A percentile compares a stretch with the other conserved stretches of the same genome.
These are phyloP conservation scores for Dendrocalamus sinicus DNA, from an alignment of 176 grass and related monocot genomes.

Conservation along the genomic window DNA sequence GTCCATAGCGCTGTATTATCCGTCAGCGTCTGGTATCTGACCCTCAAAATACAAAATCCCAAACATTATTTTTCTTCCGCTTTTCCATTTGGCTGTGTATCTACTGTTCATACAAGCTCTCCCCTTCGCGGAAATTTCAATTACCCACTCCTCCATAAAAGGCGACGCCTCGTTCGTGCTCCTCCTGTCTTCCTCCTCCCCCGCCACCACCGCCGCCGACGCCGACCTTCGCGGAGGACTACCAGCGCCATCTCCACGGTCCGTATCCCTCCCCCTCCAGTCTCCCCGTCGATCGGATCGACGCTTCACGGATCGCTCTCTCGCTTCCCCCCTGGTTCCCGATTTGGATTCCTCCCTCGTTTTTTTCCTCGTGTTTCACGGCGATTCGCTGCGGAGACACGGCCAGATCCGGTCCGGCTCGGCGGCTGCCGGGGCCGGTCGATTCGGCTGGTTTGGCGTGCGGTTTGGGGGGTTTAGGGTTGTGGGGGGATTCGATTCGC, in stretches of 20 bases:
- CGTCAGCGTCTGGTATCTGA: neutral
- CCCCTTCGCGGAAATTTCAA: slow-evolving; percentile 39
- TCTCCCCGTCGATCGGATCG: slow-evolving; percentile 14
- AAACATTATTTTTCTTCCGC: neutral
- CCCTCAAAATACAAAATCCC: neutral
- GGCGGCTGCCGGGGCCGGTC: neutral
- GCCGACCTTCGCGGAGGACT: neutral
- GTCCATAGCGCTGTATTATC: neutral
- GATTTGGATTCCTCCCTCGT: slow-evolving; percentile 13
- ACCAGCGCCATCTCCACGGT: slow-evolving; percentile 35
- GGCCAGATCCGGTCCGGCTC: neutral
- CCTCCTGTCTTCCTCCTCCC: slow-evolving; percentile 1
- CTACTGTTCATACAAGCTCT: neutral
- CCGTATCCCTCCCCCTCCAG: neutral
- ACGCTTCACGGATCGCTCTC: slow-evolving; percentile 5
- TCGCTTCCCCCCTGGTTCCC: neutral
- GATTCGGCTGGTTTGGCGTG: neutral
- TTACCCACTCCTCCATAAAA: slow-evolving; percentile 46
- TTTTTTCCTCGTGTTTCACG: neutral
- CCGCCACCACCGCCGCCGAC: neutral
- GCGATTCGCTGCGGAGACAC: neutral
- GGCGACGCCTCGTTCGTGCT: slow-evolving; percentile 29
- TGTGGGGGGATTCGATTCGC: neutral
- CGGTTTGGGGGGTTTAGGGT: slow-evolving; percentile 31
- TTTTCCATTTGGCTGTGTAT: neutral